Percentiles rank a stretch among this genome's conserved stretches.
These are phyloP conservation scores for Naganishia albida DNA, from an alignment of 1,284 basidiomycete genomes.

Conservation along the genomic window DNA sequence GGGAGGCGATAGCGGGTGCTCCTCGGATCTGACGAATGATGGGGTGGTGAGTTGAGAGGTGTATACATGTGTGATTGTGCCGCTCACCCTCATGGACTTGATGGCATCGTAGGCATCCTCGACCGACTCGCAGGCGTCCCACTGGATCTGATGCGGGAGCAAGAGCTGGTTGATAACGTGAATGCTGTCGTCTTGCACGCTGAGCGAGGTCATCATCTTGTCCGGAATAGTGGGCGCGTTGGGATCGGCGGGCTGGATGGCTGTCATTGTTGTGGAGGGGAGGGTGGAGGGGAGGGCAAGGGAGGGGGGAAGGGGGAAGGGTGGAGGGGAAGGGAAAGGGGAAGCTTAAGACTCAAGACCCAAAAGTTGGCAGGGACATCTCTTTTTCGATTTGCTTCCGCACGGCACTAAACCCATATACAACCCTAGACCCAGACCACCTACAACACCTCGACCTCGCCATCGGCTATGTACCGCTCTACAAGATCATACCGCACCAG, in stretches of 20 bases:
- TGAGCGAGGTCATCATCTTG: conserved; percentile 64
- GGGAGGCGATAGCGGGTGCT: conserved; percentile 88
- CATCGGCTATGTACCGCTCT: conserved; percentile 50
- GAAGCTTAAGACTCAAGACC: too few species aligned
- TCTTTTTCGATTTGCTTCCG: too few species aligned
- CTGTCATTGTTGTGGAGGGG: background rate
- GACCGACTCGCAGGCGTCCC: conserved; percentile 68
- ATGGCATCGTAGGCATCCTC: conserved; percentile 86
- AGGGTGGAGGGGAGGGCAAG: background rate
- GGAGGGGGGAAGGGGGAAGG: background rate
- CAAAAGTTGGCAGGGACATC: background rate
- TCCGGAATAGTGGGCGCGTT: conserved; percentile 35
- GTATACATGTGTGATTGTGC: background rate
- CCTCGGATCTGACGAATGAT: conserved; percentile 92
- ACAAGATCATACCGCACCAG: conserved; percentile 51
- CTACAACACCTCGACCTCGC: conserved; percentile 50
- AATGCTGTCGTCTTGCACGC: conserved; percentile 60
- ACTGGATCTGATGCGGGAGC: conserved; percentile 77
- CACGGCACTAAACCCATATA: background rate
- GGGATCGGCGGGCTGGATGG: conserved; percentile 19
- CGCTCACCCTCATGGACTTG: conserved; percentile 79
- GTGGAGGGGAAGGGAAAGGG: background rate
- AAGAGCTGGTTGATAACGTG: conserved; percentile 84
- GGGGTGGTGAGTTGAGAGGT: background rate
- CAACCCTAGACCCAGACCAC: background rate